These are phyloP conservation scores for Calonectria ilicicola DNA, from an alignment of 2,329 filamentous ascomycete genomes.

Conservation along the genomic window DNA sequence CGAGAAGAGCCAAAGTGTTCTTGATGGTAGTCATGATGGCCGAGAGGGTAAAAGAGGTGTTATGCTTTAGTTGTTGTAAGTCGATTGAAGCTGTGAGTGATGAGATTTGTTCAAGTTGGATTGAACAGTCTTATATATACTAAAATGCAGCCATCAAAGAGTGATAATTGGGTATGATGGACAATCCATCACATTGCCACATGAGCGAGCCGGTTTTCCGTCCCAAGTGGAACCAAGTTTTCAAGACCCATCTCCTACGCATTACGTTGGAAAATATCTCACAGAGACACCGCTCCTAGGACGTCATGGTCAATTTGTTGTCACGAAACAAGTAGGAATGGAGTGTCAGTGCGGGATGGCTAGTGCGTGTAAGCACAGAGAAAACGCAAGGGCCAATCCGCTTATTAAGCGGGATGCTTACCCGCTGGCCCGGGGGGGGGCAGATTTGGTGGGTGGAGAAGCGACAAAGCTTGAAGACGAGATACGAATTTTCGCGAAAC, in stretches of 20 bases:
- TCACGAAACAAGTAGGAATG: background rate
- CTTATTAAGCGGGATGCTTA: background rate
- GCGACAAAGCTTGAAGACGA: background rate
- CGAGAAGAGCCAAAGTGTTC: background rate
- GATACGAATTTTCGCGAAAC: background rate
- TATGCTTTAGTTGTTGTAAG: background rate
- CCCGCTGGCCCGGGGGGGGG: background rate
- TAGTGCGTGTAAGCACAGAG: background rate
- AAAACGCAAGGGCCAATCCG: background rate
- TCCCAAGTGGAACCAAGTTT: background rate
- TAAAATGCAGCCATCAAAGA: background rate
- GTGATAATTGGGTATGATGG: background rate
- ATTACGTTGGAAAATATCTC: background rate
- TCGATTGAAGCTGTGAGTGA: background rate
- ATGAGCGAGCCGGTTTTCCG: background rate
- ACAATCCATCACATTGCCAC: background rate
- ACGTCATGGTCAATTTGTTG: background rate
- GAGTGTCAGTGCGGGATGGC: background rate
- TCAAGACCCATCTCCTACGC: background rate
- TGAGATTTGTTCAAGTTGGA: background rate
- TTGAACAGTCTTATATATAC: background rate
- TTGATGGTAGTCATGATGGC: background rate
- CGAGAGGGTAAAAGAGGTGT: background rate
- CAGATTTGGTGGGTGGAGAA: background rate
- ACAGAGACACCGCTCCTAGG: background rate